Evolutionary conservation across 257 asterid genomes (phyloP).

Genomic region (Nicotiana noctiflora): DNA sequence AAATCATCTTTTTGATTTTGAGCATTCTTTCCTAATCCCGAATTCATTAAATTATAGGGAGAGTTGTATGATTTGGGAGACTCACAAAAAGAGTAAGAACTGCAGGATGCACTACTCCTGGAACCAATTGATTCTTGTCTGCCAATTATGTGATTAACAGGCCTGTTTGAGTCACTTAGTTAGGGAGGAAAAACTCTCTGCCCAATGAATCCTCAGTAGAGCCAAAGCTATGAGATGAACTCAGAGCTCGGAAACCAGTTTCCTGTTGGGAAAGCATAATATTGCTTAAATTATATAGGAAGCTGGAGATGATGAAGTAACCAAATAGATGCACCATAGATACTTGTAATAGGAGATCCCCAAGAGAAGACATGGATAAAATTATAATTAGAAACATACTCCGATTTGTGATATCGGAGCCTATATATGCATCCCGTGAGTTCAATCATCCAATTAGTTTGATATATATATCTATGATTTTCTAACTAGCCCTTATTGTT

Average conservation of each 20-base stretch:
- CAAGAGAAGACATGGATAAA: background rate
- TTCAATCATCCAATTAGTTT: background rate
- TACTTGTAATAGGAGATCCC: background rate
- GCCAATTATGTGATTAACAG: slow-evolving; percentile 9
- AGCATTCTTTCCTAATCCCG: slow-evolving; percentile 9
- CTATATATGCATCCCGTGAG: background rate
- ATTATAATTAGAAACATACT: background rate
- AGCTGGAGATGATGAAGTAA: background rate
- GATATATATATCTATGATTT: background rate
- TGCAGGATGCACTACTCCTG: slow-evolving; percentile 18
- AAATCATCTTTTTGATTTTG: slow-evolving; percentile 18
- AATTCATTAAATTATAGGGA: slow-evolving; percentile 2
- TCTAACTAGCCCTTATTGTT: background rate
- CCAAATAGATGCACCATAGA: background rate
- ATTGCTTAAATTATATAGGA: background rate
- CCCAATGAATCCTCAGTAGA: slow-evolving; percentile 36
- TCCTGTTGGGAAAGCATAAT: slow-evolving; percentile 20
- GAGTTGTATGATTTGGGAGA: slow-evolving; percentile 28
- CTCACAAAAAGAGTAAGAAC: slow-evolving; percentile 27
- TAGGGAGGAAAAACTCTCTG: slow-evolving; percentile 25
- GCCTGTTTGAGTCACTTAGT: slow-evolving; percentile 21
- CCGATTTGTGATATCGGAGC: background rate
- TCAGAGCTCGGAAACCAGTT: slow-evolving; percentile 24
- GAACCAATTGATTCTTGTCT: slow-evolving; percentile 41
- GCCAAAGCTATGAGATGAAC: slow-evolving; percentile 30